These are phyloP conservation scores for Aeschynomene evenia DNA, from an alignment of 306 rosid species.

Conservation along the genomic window DNA sequence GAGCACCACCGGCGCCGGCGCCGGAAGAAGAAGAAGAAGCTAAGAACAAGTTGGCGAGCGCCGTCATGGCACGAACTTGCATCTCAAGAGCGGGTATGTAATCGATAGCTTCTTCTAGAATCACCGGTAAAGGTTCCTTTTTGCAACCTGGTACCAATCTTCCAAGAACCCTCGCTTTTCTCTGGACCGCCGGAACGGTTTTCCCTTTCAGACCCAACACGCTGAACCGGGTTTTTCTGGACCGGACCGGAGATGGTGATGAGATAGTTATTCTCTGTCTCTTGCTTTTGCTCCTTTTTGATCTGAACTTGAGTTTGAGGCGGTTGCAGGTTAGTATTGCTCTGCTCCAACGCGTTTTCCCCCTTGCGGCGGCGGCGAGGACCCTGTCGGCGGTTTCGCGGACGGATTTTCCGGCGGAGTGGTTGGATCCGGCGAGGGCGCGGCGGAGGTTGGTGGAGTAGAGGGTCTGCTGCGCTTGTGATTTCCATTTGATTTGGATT, in stretches of 20 bases:
- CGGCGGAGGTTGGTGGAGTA: constrained; percentile 74
- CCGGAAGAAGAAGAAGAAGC: constrained; percentile 39
- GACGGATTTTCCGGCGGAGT: constrained; percentile 52
- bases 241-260: constrained; percentile 18
- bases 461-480: constrained; percentile 65
- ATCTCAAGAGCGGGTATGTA: constrained; percentile 90
- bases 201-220: constrained; percentile 72
- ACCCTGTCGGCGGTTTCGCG: constrained; percentile 83
- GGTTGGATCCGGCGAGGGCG: constrained; percentile 59
- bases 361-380: constrained; percentile 77
- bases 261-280: constrained; percentile 16
- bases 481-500: constrained; percentile 58
- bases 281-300: constrained; percentile 46
- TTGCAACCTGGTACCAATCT: constrained; percentile 95
- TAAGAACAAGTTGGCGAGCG: constrained; percentile 60
- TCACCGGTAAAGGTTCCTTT: constrained; percentile 77
- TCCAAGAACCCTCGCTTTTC: constrained; percentile 67
- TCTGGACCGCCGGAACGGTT: constrained; percentile 70
- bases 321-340: constrained; percentile 71
- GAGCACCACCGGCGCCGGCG: background rate
- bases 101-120: constrained; percentile 81
- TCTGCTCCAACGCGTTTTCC: constrained; percentile 88
- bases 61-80: constrained; percentile 93
- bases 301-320: constrained; percentile 74
- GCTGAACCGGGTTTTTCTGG: constrained; percentile 58